Evolutionary conservation across 768 basidiomycete genomes (phyloP).

Genomic region (Multifurca ochricompacta): DNA sequence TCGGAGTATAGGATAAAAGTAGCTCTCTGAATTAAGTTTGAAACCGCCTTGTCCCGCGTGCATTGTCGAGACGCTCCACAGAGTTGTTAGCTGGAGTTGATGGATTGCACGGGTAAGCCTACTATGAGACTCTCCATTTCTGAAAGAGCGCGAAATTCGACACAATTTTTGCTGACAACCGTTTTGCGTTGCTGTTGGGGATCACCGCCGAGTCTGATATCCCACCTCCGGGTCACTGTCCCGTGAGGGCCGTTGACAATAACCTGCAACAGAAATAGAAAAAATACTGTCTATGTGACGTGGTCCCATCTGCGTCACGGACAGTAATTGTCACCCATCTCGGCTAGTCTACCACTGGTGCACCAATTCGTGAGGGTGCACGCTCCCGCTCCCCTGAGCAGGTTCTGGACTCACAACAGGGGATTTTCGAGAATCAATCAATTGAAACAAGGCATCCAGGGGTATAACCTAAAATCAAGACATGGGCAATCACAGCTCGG

Average conservation of each 20-base stretch:
- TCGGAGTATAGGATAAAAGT: neutral
- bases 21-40: neutral
- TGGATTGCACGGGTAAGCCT: too few relatives aligned
- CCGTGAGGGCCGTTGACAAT: slow-evolving; percentile 4
- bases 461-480: neutral
- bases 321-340: neutral
- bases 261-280: neutral
- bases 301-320: neutral
- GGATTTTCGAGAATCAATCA: neutral
- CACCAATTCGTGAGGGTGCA: neutral
- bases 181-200: neutral
- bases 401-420: neutral
- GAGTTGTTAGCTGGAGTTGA: neutral
- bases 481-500: neutral
- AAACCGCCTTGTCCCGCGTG: too few relatives aligned
- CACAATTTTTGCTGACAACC: neutral
- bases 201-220: neutral
- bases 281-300: neutral
- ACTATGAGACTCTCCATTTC: too few relatives aligned
- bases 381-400: neutral
- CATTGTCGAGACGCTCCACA: neutral
- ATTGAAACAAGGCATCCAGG: slow-evolving; percentile 3
- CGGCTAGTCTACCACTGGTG: neutral
- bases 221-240: neutral
- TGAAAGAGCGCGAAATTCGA: too few relatives aligned